These are phyloP conservation scores for Penicillium diatomitis DNA, from an alignment of 495 filamentous ascomycete genomes.

Conservation along the genomic window DNA sequence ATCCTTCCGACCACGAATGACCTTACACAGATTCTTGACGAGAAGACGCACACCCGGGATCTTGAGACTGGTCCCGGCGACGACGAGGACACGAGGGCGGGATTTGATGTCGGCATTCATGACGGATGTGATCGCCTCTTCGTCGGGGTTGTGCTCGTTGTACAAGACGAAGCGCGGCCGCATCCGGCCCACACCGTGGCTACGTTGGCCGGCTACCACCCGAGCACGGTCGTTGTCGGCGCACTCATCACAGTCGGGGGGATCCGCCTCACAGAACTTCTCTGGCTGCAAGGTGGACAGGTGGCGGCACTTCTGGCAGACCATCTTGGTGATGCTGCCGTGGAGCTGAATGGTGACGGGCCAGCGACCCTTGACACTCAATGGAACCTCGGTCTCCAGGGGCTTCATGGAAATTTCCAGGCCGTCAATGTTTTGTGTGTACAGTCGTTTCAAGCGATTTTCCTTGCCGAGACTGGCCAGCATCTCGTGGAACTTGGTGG, in stretches of 20 bases:
- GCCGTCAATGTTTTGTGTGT: conserved; percentile 93
- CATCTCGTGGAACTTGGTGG: conserved; percentile 89
- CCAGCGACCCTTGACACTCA: conserved; percentile 76
- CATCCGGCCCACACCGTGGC: conserved; percentile 85
- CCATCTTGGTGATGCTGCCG: conserved; percentile 89
- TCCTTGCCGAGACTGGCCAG: conserved; percentile 84
- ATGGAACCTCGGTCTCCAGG: conserved; percentile 65
- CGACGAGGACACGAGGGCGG: conserved; percentile 82
- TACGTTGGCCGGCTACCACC: conserved; percentile 74
- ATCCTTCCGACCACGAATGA: conserved; percentile 68
- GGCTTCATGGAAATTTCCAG: conserved; percentile 81
- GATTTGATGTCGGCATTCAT: conserved; percentile 74
- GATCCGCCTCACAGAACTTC: conserved; percentile 72
- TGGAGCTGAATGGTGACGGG: conserved; percentile 89
- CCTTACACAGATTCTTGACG: conserved; percentile 79
- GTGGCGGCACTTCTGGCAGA: conserved; percentile 83
- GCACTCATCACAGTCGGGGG: conserved; percentile 75
- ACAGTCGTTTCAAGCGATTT: conserved; percentile 81
- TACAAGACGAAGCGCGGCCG: conserved; percentile 93
- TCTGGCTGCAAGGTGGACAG: conserved; percentile 66
- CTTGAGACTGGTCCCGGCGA: conserved; percentile 91
- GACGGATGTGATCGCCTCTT: conserved; percentile 88
- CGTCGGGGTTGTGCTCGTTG: conserved; percentile 94
- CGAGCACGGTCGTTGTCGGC: conserved; percentile 65
- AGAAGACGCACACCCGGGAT: conserved; percentile 86